phyloP scores from a whole-genome alignment of 1,284 basidiomycete species.

The Xanthoconium separans region DNA sequence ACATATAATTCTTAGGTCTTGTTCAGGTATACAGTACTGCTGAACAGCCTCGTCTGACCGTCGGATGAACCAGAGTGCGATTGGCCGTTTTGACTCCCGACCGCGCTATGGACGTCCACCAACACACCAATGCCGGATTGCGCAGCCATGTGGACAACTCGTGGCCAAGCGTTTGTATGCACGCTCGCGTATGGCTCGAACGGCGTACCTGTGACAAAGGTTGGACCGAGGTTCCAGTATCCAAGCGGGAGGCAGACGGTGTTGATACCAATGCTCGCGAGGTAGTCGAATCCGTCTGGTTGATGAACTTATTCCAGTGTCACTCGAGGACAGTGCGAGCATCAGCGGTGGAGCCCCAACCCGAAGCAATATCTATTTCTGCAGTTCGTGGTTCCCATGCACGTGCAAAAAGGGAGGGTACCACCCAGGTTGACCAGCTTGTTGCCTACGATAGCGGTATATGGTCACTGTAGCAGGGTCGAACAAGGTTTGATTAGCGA shows the following conservation, averaged over 20 bases:
- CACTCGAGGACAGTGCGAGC: conserved; percentile 63
- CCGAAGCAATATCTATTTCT: conserved; percentile 50
- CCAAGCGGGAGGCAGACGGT: conserved; percentile 72
- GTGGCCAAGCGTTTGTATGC: conserved; percentile 63
- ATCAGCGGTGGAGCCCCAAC: conserved; percentile 45
- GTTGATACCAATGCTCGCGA: conserved; percentile 66
- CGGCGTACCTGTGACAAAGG: conserved; percentile 43
- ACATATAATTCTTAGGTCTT: conserved; percentile 60
- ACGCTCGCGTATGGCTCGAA: conserved; percentile 59
- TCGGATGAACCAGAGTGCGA: conserved; percentile 75
- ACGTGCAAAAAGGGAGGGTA: conserved; percentile 64
- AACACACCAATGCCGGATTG: conserved; percentile 34
- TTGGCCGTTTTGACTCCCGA: conserved; percentile 57
- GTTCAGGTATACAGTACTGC: conserved; percentile 46
- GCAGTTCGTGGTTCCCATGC: conserved; percentile 54
- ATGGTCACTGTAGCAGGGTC: conserved; percentile 15
- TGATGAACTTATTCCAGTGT: conserved; percentile 82
- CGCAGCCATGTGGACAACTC: conserved; percentile 61
- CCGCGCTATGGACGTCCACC: conserved; percentile 42
- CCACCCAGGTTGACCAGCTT: conserved; percentile 60
- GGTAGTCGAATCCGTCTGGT: conserved; percentile 58
- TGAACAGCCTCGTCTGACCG: conserved; percentile 56
- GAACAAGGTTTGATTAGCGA: conserved; percentile 14
- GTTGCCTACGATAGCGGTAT: conserved; percentile 25
- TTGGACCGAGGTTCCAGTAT: conserved; percentile 60